Conservation (phyloP, 2,329 filamentous ascomycete genomes). For the Fusarium neocosmosporiellum region DNA sequence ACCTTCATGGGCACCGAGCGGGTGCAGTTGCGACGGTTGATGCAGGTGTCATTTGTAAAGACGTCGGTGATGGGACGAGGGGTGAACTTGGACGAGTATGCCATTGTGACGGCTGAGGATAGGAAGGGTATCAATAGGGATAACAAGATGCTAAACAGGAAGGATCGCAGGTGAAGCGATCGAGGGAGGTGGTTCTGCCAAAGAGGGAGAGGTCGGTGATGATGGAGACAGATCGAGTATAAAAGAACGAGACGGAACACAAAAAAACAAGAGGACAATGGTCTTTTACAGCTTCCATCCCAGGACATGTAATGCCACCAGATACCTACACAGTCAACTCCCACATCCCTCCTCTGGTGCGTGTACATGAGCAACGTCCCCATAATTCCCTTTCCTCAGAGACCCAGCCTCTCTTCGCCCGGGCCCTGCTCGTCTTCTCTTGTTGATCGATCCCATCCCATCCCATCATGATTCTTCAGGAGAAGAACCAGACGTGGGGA, state of each 20-base stretch:
- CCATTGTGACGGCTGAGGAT: conserved; percentile 34
- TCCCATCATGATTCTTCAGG: neutral
- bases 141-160: neutral
- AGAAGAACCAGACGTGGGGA: conserved; percentile 2
- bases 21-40: conserved; percentile 73
- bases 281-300: neutral
- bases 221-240: neutral
- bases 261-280: neutral
- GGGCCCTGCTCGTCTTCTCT: neutral
- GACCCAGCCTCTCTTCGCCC: neutral
- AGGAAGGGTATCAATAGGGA: neutral
- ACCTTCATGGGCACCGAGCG: conserved; percentile 79
- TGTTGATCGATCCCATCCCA: neutral
- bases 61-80: conserved; percentile 64
- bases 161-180: neutral
- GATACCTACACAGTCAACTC: neutral
- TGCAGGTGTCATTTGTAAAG: conserved; percentile 74
- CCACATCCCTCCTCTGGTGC: conserved; percentile 7
- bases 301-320: neutral
- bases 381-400: neutral
- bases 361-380: conserved; percentile 3
- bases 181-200: neutral
- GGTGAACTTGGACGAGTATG: conserved; percentile 45
- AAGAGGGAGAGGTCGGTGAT: neutral
- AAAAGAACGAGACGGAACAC: neutral